Base-by-base conservation (phyloP, 208 protist genomes). In the Crithidia sp. region DNA sequence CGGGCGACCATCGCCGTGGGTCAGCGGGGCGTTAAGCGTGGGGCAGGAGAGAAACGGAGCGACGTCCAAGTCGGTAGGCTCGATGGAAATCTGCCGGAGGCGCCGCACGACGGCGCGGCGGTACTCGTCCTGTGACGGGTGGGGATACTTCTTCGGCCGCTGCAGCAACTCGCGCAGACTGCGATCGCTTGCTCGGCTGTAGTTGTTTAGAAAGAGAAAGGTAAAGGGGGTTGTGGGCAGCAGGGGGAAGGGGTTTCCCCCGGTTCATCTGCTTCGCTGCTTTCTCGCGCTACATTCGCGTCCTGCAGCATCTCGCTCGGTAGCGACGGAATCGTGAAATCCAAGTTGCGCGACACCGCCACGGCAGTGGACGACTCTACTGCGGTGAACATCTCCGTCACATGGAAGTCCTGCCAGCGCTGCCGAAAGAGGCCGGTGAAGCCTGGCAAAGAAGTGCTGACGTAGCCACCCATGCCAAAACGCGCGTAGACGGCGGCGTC, bases 201-300 rank as follows among this genome's bases (percentile, higher is more conserved):
- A 96, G 57, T 93, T 92, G 40, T n/a, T n/a, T n/a, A 96, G 83
- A 70, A 96, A 94, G 37, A 89, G 86, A 71, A 94, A 94, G 4
- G 92, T 88, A 67, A 96, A 96, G 19, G 77, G 86, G n/a, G 74
- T 96, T 92, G 67, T 94, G 87, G 28, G 82, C 60, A 96, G 76
- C 67, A 96, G 71, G 10, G 92, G 89, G 40, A 94, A 93, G 9
- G 85, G n/a, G n/a, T n/a, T n/a, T n/a, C n/a, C n/a, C n/a, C 71
- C 2, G 83, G 73, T 0, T 56, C 52, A 0, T 72, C 69, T 7
- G 2, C 55, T 17, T 56, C 71, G 19, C 37, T 19, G 8, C 52
- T 61, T 54, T 17, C 57, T 14, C 41, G 2, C 5, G 44, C 41
- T 12, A 14, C 9, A 14, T 41, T 17, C 39, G 12, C 60, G 2